phyloP scores from a whole-genome alignment of 2,329 filamentous ascomycete species.

The Aspergillus unguis region DNA sequence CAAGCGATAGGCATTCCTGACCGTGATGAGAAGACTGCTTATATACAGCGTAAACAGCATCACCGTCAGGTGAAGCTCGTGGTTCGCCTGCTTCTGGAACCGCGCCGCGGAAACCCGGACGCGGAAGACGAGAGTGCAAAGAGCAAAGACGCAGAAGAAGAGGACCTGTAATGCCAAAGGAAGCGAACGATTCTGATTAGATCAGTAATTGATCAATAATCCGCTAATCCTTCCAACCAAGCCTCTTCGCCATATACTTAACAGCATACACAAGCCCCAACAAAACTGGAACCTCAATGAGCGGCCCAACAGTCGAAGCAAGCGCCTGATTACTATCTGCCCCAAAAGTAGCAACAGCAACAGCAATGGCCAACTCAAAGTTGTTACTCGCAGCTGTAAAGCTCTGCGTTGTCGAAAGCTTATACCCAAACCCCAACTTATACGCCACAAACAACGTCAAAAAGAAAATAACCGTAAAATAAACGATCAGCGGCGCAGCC shows the following conservation, averaged over 20 bases:
- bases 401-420: slow-evolving; percentile 69
- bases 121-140: neutral
- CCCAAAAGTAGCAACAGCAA: slow-evolving; percentile 78
- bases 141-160: neutral
- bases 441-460: slow-evolving; percentile 61
- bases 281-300: slow-evolving; percentile 83
- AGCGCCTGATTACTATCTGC: slow-evolving; percentile 74
- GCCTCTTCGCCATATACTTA: slow-evolving; percentile 34
- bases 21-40: neutral
- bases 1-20: neutral
- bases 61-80: neutral
- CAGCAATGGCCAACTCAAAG: slow-evolving; percentile 87
- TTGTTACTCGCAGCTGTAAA: slow-evolving; percentile 92
- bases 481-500: slow-evolving; percentile 74
- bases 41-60: slow-evolving; percentile 1
- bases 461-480: slow-evolving; percentile 74
- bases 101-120: neutral
- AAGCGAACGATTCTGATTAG: neutral
- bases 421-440: slow-evolving; percentile 69
- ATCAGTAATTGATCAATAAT: too few species aligned
- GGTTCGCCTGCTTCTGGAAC: neutral
- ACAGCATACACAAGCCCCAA: slow-evolving; percentile 73
- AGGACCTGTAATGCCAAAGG: neutral
- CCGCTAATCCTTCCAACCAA: slow-evolving; percentile 16
- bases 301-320: slow-evolving; percentile 75